phyloP scores from a whole-genome alignment of 2,329 filamentous ascomycete genomes.

The Fusarium falciforme region DNA sequence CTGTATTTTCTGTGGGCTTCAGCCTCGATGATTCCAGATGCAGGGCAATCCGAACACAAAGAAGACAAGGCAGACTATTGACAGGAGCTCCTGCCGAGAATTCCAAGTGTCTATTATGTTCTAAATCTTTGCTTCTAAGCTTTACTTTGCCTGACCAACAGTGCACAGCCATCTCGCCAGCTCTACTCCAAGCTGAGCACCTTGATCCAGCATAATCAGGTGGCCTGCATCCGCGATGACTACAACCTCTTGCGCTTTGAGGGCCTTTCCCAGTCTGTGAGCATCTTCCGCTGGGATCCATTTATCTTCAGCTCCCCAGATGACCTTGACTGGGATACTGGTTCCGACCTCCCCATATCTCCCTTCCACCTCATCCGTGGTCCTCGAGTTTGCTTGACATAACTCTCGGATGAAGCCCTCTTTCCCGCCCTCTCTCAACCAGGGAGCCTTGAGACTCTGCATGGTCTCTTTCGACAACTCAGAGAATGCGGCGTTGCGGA shows the following conservation, averaged over 20 bases:
- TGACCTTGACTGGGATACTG: constrained; percentile 52
- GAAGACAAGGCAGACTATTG: neutral
- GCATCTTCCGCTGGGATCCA: constrained; percentile 57
- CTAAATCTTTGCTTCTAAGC: neutral
- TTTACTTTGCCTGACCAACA: neutral
- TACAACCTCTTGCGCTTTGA: constrained; percentile 48
- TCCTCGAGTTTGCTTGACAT: constrained; percentile 42
- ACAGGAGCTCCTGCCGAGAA: neutral
- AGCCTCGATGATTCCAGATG: neutral
- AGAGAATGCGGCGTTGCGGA: constrained; percentile 50
- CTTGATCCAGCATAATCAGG: constrained; percentile 58
- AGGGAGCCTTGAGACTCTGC: constrained; percentile 51
- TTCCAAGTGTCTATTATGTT: neutral
- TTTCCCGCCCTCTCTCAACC: constrained; percentile 46
- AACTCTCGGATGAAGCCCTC: constrained; percentile 55
- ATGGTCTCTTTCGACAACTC: constrained; percentile 47
- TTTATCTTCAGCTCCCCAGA: constrained; percentile 57
- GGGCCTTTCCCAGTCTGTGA: constrained; percentile 39
- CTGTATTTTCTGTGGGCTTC: neutral
- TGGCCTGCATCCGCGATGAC: constrained; percentile 54
- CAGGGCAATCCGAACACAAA: neutral
- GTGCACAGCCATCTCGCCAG: constrained; percentile 47
- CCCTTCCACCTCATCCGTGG: constrained; percentile 49
- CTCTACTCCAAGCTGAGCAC: constrained; percentile 52
- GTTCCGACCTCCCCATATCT: constrained; percentile 51